These are phyloP conservation scores for Ustilago shanxiensis DNA, from an alignment of 1,284 basidiomycete species.

Conservation along the genomic window DNA sequence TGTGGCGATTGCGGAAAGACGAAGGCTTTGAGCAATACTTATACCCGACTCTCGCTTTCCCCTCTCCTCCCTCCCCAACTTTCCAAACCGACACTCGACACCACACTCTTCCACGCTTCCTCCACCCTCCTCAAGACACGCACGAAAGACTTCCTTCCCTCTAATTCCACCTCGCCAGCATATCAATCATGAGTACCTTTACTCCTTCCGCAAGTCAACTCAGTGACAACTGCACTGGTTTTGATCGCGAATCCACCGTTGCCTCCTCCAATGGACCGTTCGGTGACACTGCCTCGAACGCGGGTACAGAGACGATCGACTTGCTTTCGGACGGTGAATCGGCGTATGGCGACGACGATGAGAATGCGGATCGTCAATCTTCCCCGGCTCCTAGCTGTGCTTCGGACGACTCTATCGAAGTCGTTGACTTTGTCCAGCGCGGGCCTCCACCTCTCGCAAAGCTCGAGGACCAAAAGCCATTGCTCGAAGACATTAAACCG, in stretches of 20 bases:
- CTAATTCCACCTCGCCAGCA: not conserved
- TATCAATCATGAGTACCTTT: not conserved
- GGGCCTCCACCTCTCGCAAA: not conserved
- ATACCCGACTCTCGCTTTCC: conserved; percentile 9
- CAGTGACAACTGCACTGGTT: not conserved
- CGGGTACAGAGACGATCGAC: not conserved
- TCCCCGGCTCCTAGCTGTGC: not conserved
- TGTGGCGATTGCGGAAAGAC: not conserved
- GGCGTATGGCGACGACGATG: not conserved
- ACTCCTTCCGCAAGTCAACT: not conserved
- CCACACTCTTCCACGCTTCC: not conserved
- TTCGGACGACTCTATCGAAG: not conserved
- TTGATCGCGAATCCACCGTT: not conserved
- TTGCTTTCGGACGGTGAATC: not conserved
- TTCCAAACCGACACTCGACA: conserved; percentile 4
- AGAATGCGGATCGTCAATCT: not conserved
- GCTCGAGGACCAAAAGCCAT: not conserved
- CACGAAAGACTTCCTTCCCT: not conserved
- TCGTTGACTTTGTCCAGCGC: not conserved
- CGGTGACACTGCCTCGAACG: conserved; percentile 5
- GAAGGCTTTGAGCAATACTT: conserved; percentile 23
- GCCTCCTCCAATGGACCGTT: conserved; percentile 3
- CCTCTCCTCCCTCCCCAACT: conserved; percentile 1
- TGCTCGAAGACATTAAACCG: not conserved
- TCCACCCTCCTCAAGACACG: not conserved